A percentile compares a stretch with the other conserved stretches of the same genome.
phyloP scores from a whole-genome alignment of 768 basidiomycete species.

The Pulveroboletus sp. region DNA sequence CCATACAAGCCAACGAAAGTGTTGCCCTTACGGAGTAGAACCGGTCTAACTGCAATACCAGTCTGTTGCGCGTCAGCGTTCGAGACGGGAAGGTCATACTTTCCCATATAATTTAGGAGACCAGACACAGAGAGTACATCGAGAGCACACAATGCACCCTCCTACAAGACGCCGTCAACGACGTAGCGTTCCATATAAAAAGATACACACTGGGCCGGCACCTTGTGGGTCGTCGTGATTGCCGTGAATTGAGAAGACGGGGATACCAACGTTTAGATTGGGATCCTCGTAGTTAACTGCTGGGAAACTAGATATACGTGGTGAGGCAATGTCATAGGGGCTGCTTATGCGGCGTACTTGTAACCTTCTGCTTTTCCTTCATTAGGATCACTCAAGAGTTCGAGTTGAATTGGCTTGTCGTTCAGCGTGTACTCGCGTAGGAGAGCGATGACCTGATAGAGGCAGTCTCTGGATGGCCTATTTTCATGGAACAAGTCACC shows the following conservation, averaged over 20 bases:
- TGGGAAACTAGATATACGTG: slow-evolving; percentile 65
- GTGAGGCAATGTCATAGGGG: background rate
- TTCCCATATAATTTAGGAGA: slow-evolving; percentile 96
- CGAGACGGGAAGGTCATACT: slow-evolving; percentile 78
- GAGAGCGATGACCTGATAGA: slow-evolving; percentile 86
- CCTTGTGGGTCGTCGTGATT: slow-evolving; percentile 99
- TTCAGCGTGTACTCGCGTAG: slow-evolving; percentile 88
- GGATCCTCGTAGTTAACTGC: slow-evolving; percentile 96
- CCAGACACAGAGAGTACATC: slow-evolving; percentile 94
- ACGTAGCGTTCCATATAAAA: background rate
- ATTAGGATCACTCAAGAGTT: slow-evolving; percentile 87
- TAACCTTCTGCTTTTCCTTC: slow-evolving; percentile 85
- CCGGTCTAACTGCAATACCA: slow-evolving; percentile 84
- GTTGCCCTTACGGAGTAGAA: slow-evolving; percentile 85
- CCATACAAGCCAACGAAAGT: slow-evolving; percentile 91
- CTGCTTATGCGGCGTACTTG: slow-evolving; percentile 47
- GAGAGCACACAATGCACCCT: slow-evolving; percentile 92
- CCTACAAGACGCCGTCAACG: slow-evolving; percentile 40
- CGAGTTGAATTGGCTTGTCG: slow-evolving; percentile 84
- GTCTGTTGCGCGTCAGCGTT: slow-evolving; percentile 58
- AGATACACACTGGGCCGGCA: slow-evolving; percentile 68
- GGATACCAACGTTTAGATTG: slow-evolving; percentile 93
- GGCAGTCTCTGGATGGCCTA: slow-evolving; percentile 82
- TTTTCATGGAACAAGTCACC: slow-evolving; percentile 99
- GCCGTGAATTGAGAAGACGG: slow-evolving; percentile 98